These are phyloP conservation scores for Tubosaeta sp. DNA, from an alignment of 768 basidiomycete genomes.

Conservation along the genomic window DNA sequence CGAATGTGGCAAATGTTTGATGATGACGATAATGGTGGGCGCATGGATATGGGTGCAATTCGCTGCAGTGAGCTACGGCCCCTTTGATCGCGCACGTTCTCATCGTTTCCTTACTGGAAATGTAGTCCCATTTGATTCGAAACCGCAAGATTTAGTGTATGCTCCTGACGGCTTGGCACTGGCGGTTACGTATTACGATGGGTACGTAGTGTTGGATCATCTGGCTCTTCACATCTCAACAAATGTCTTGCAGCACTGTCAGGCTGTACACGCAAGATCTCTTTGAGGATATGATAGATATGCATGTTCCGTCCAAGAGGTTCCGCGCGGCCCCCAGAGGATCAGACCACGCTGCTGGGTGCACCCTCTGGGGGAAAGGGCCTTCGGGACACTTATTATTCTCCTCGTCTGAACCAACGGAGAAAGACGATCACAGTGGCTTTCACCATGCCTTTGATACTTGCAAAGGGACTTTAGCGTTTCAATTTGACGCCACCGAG, in stretches of 20 bases:
- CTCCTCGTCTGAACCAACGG: constrained; percentile 51
- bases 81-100: background rate
- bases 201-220: constrained; percentile 16
- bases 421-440: constrained; percentile 27
- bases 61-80: constrained; percentile 12
- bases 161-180: constrained; percentile 38
- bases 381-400: constrained; percentile 41
- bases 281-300: constrained; percentile 15
- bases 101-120: background rate
- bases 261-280: constrained; percentile 20
- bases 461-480: constrained; percentile 13
- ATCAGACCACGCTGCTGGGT: constrained; percentile 36
- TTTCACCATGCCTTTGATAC: constrained; percentile 52
- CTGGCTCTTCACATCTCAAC: background rate
- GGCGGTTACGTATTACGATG: constrained; percentile 32
- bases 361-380: constrained; percentile 50
- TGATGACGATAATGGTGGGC: constrained; percentile 13
- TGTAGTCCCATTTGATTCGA: constrained; percentile 21
- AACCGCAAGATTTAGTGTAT: constrained; percentile 44
- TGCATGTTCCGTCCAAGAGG: constrained; percentile 10
- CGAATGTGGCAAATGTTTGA: constrained; percentile 39
- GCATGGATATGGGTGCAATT: constrained; percentile 8
- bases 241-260: constrained; percentile 17
- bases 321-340: constrained; percentile 15
- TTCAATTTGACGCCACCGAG: constrained; percentile 43